Conservation (phyloP, 257 asterid genomes). For the Solanum lycopersicoides region DNA sequence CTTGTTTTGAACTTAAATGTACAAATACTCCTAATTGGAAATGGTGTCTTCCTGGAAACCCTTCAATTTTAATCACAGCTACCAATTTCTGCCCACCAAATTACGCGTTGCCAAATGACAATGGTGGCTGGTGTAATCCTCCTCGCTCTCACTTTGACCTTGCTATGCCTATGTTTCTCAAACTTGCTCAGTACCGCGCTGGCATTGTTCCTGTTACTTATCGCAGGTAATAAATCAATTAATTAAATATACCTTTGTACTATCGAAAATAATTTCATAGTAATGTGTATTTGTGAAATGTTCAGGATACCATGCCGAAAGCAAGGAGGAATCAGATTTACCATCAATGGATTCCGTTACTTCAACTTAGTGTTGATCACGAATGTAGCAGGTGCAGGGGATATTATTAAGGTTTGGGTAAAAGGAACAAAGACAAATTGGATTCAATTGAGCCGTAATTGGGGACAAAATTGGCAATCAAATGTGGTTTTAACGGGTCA, state of each 20-base stretch:
- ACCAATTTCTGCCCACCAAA: conserved; percentile 85
- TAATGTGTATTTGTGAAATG: background rate
- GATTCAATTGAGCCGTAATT: conserved; percentile 16
- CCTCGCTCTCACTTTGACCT: conserved; percentile 75
- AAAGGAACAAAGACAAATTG: conserved; percentile 17
- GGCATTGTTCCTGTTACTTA: conserved; percentile 68
- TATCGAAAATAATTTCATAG: no score
- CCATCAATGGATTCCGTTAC: conserved; percentile 20
- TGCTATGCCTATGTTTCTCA: conserved; percentile 72
- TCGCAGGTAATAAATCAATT: conserved; percentile 27
- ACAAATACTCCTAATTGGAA: conserved; percentile 19
- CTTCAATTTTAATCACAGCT: conserved; percentile 57
- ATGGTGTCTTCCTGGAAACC: conserved; percentile 64
- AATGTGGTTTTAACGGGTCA: conserved; percentile 9
- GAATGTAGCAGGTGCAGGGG: conserved; percentile 25
- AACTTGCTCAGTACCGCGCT: conserved; percentile 52
- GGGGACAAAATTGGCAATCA: conserved; percentile 30
- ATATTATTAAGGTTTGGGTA: conserved; percentile 12
- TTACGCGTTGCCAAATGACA: conserved; percentile 45
- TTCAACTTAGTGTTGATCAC: conserved; percentile 15
- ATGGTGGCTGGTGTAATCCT: conserved; percentile 84
- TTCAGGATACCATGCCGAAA: conserved; percentile 16
- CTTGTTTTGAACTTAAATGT: conserved; percentile 69
- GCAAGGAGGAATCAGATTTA: conserved; percentile 22
- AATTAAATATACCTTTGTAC: no score